Conservation (phyloP, 805 yeast species). For the Myxozyma melibiosi region DNA sequence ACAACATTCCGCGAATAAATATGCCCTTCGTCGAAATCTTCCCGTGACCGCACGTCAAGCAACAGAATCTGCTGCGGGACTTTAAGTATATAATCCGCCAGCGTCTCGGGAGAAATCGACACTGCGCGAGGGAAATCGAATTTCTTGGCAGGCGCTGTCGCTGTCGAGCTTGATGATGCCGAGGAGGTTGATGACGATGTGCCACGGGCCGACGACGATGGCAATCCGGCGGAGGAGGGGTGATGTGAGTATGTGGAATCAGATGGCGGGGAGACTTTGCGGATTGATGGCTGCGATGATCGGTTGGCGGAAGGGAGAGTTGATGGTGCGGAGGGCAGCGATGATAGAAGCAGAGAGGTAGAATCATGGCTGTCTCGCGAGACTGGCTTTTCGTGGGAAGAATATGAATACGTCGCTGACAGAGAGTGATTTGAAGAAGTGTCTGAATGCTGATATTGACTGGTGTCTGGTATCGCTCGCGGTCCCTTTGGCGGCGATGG, state of each 20-base stretch:
- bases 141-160: constrained; percentile 1
- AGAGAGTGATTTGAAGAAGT: neutral
- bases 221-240: neutral
- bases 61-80: constrained; percentile 50
- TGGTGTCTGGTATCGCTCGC: neutral
- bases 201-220: neutral
- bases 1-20: constrained; percentile 60
- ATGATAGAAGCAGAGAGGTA: neutral
- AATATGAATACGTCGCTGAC: neutral
- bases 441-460: neutral
- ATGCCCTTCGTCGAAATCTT: constrained; percentile 64
- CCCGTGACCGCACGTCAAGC: constrained; percentile 69
- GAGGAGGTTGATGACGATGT: neutral
- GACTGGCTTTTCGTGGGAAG: neutral
- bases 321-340: constrained; percentile 9
- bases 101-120: constrained; percentile 36
- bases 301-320: neutral
- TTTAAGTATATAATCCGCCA: constrained; percentile 34
- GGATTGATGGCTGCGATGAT: neutral
- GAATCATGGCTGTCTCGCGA: neutral
- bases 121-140: constrained; percentile 38
- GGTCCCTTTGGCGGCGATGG: constrained; percentile 2
- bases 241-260: neutral
- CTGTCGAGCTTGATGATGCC: neutral
- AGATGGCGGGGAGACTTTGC: neutral